Evolutionary conservation across 208 protist species (phyloP).

Genomic region (Leishmania aethiopica): DNA sequence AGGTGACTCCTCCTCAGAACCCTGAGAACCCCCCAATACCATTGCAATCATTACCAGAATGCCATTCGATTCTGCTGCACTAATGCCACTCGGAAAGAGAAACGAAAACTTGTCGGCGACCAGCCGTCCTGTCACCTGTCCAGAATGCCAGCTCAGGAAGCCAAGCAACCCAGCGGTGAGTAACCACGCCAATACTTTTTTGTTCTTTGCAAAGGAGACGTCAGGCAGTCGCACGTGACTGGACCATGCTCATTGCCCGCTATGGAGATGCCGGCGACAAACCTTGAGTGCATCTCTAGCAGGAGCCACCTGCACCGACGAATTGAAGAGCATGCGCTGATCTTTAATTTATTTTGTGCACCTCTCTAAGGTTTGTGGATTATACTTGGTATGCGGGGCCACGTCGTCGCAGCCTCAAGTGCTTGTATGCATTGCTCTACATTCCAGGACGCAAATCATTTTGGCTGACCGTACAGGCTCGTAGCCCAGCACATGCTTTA

Average conservation of each 20-base stretch:
- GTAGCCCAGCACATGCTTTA: no score
- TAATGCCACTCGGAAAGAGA: neutral
- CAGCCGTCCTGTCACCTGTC: no score
- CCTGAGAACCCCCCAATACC: neutral
- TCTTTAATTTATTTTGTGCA: neutral
- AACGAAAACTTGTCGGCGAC: neutral
- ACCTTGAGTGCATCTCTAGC: neutral
- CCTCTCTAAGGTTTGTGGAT: neutral
- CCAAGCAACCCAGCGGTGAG: neutral
- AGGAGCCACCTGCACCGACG: neutral
- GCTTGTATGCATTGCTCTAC: neutral
- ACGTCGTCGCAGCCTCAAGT: neutral
- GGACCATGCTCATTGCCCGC: neutral
- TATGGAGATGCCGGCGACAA: neutral
- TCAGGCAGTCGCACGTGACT: neutral
- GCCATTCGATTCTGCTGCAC: neutral
- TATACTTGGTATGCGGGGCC: neutral
- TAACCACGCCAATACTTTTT: neutral
- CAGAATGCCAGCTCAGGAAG: neutral
- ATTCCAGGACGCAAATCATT: neutral
- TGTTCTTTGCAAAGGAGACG: neutral
- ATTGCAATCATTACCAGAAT: neutral
- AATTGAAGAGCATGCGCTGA: neutral
- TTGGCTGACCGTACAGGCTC: no score
- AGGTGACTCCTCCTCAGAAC: neutral